Evolutionary conservation across 495 filamentous ascomycete species (phyloP), one percentile per base, ranked within the genome.

Genomic region (Lophiotrema nucula): DNA sequence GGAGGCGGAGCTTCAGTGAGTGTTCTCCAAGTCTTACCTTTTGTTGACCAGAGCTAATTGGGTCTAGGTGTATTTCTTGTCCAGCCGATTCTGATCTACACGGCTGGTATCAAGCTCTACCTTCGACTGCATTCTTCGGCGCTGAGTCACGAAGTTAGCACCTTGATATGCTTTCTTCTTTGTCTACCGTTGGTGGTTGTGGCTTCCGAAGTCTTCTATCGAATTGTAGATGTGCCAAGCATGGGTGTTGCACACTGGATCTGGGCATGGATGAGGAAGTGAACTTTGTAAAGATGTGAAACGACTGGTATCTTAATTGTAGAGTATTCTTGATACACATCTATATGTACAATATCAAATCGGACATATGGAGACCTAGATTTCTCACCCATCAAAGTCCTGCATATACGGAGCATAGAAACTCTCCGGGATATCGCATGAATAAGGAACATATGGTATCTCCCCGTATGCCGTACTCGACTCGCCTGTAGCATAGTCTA

Each of bases 1-100:
- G 69, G 16, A 60, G 42, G 51, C 53, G 69, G 51, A 70, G 69
- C n/a, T 62, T 67, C 25, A 67, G 69, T 72, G 56, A 66, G 69
- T 61, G 28, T 31, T 33, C 15, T 18, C n/a, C n/a, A n/a, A n/a
- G n/a, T n/a, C n/a, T n/a, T n/a, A n/a, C n/a, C n/a, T n/a, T 15
- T 19, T 44, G 12, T 41, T n/a, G 10, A 8, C n/a, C 16, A 24
- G 19, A 23, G 31, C 51, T 53, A 26, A 60, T 31, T 1, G 18
- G 23, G 4, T 18, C 11, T 47, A 72, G 68, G 60, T 42, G 59
- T 57, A 48, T 69, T 70, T 45, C 61, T 70, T 18, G 46, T 68
- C 16, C 66, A 70, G 48, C 47, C 55, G 8, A 56, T 70, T 53
- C 51, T 72, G 19, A 51, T 66, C n/a, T 72, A 72, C 47, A 67